phyloP scores from a whole-genome alignment of 345 rosid genomes.

The Acer negundo region DNA sequence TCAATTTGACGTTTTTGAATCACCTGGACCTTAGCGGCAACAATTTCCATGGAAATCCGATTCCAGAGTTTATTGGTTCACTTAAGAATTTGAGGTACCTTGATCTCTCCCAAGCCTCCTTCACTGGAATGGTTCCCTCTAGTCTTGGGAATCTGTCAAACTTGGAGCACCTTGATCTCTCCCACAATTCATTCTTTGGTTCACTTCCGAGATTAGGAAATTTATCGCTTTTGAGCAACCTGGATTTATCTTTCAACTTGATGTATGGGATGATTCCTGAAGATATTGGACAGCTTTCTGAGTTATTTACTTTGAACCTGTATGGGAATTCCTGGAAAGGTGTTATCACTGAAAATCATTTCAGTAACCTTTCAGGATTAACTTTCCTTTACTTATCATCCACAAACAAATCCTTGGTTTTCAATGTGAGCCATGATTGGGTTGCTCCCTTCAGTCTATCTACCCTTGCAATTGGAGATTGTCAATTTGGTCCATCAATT shows the following conservation, averaged over 20 bases:
- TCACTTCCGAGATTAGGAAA: slow-evolving; percentile 31
- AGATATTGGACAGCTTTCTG: slow-evolving; percentile 4
- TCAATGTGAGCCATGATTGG: slow-evolving; percentile 25
- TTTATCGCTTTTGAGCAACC: slow-evolving; percentile 14
- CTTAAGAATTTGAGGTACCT: no score
- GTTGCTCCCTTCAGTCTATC: slow-evolving; percentile 22
- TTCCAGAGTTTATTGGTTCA: no score
- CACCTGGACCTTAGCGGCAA: no score
- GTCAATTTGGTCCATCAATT: slow-evolving; percentile 27
- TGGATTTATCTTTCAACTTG: slow-evolving; percentile 16
- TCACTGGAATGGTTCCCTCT: no score
- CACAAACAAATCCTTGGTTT: neutral
- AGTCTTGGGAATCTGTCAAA: no score
- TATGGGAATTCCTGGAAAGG: slow-evolving; percentile 8
- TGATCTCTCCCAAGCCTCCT: no score
- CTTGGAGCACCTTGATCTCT: slow-evolving; percentile 16
- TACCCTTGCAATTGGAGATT: neutral
- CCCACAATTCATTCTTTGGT: slow-evolving; percentile 12
- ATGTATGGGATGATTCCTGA: slow-evolving; percentile 9
- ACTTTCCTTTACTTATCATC: slow-evolving; percentile 15
- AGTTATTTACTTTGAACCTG: neutral
- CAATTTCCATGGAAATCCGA: no score
- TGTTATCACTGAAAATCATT: slow-evolving; percentile 15
- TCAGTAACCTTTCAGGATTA: slow-evolving; percentile 23
- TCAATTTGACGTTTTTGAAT: no score